phyloP scores from a whole-genome alignment of 805 yeast species.

The Saturnispora besseyi region DNA sequence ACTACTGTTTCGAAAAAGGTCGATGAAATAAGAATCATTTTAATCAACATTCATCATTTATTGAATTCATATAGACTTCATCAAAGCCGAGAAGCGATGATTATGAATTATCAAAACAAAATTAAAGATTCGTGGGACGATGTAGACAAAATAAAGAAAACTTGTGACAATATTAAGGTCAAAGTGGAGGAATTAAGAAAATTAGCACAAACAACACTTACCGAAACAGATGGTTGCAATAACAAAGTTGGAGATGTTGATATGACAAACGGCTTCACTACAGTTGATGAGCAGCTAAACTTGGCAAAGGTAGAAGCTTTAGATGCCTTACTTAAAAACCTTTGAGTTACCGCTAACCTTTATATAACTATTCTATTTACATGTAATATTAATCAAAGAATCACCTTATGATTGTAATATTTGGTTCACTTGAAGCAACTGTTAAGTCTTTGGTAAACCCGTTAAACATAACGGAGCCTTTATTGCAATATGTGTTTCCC shows the following conservation, averaged over 20 bases:
- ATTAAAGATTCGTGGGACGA: constrained; percentile 32
- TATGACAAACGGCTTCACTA: neutral
- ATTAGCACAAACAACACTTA: neutral
- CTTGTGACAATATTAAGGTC: constrained; percentile 32
- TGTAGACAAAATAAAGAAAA: constrained; percentile 36
- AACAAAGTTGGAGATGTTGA: neutral
- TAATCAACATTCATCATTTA: constrained; percentile 86
- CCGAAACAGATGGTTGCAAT: neutral
- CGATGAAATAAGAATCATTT: constrained; percentile 68
- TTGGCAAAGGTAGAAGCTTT: neutral
- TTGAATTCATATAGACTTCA: constrained; percentile 91
- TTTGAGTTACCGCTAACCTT: too few relatives aligned
- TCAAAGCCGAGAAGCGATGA: constrained; percentile 84
- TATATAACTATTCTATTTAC: neutral
- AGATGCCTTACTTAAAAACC: neutral
- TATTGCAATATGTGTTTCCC: neutral
- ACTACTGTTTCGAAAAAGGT: constrained; percentile 48
- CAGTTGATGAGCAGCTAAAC: neutral
- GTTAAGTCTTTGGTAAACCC: neutral
- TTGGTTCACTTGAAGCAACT: neutral
- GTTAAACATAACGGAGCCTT: neutral
- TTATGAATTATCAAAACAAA: constrained; percentile 61
- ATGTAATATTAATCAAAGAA: neutral
- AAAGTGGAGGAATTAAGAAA: constrained; percentile 24
- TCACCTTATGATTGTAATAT: neutral